phyloP scores from a whole-genome alignment of 805 yeast genomes.

The Suhomyces kilbournensis region DNA sequence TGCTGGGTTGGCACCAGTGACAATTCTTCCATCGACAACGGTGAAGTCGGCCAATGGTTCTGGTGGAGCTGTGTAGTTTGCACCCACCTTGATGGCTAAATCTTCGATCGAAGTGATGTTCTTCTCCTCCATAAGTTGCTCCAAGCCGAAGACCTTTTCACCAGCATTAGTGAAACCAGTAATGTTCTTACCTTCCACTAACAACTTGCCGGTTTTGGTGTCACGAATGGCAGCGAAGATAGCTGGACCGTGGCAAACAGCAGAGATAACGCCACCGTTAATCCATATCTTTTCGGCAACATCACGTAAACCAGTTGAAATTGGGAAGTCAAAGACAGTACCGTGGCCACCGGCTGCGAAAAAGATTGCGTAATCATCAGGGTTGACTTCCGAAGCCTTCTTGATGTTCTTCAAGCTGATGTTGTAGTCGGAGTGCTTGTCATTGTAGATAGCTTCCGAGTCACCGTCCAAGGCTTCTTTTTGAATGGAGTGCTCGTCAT shows the following conservation, averaged over 20 bases:
- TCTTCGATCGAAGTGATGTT: constrained; percentile 36
- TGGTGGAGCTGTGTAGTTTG: constrained; percentile 2
- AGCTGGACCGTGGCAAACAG: constrained; percentile 71
- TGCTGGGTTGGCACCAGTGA: constrained; percentile 67
- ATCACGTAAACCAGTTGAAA: constrained; percentile 44
- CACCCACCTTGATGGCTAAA: constrained; percentile 27
- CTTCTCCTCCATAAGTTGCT: constrained; percentile 16
- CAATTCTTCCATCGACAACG: constrained; percentile 54
- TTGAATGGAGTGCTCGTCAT: constrained; percentile 52
- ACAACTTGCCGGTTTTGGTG: constrained; percentile 36
- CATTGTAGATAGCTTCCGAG: constrained; percentile 39
- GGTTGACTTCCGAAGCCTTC: constrained; percentile 47
- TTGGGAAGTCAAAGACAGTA: constrained; percentile 55
- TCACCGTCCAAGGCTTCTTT: constrained; percentile 38
- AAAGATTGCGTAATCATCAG: constrained; percentile 50
- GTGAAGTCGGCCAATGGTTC: constrained; percentile 49
- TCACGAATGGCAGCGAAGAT: constrained; percentile 50
- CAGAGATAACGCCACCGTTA: constrained; percentile 54
- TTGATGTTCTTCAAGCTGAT: constrained; percentile 38
- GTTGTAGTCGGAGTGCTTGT: constrained; percentile 38
- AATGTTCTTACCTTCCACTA: constrained; percentile 51
- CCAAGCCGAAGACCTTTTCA: constrained; percentile 31
- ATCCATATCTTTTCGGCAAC: constrained; percentile 47
- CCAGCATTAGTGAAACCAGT: constrained; percentile 64
- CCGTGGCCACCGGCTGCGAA: constrained; percentile 71